Evolutionary conservation across 2,329 filamentous ascomycete genomes (phyloP).

Genomic region (Penicillium digitatum): DNA sequence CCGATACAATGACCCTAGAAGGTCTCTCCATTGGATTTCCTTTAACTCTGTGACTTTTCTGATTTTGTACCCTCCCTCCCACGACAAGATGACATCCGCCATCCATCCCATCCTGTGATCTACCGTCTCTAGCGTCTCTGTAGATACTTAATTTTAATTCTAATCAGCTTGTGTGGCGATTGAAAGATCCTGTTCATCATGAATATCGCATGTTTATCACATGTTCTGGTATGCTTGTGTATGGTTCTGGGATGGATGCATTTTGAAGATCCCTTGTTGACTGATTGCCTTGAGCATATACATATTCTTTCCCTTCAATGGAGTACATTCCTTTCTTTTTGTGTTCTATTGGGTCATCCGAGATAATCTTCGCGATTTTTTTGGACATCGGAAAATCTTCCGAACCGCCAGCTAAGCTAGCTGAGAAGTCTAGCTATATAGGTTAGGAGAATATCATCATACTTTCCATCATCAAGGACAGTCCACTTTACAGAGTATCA

Average conservation of each 20-base stretch:
- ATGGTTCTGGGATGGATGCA: not conserved
- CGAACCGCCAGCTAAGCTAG: not conserved
- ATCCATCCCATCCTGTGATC: conserved; percentile 13
- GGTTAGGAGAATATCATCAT: not conserved
- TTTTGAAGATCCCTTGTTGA: conserved; percentile 3
- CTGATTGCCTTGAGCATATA: conserved; percentile 7
- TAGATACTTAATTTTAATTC: conserved; percentile 38
- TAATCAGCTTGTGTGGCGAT: conserved; percentile 21
- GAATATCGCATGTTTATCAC: conserved; percentile 12
- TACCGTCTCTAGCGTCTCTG: conserved; percentile 19
- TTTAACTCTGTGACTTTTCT: not conserved
- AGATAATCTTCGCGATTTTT: not conserved
- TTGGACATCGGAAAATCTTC: not conserved
- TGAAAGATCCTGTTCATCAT: conserved; percentile 6
- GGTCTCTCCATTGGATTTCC: not conserved
- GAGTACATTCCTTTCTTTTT: conserved; percentile 29
- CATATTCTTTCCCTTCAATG: conserved; percentile 24
- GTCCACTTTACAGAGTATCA: not conserved
- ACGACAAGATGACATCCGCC: conserved; percentile 19
- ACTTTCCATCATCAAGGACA: not conserved
- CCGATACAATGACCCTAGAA: not conserved
- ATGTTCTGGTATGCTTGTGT: not conserved
- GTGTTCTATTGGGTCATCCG: not conserved
- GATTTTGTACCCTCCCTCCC: conserved; percentile 4
- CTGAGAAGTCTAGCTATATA: not conserved